Evolutionary conservation across 495 filamentous ascomycete species (phyloP).

Genomic region (Lasiosphaeria ovina): DNA sequence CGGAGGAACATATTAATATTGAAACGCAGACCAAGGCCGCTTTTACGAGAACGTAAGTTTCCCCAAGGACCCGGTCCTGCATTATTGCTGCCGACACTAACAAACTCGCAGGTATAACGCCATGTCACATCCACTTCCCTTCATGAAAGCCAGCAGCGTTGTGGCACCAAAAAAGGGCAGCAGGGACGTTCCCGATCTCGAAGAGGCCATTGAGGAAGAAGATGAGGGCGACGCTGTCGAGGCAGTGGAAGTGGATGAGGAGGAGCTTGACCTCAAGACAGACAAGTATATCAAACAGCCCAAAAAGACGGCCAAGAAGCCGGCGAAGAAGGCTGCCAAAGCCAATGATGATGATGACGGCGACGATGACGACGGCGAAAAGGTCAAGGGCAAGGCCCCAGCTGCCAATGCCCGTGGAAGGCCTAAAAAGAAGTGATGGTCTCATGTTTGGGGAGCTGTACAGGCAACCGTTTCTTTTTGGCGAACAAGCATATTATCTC

Average conservation of each 20-base stretch:
- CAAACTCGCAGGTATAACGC: constrained; percentile 66
- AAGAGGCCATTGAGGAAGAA: constrained; percentile 92
- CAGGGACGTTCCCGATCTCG: constrained; percentile 86
- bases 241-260: constrained; percentile 59
- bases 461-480: background rate
- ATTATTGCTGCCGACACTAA: constrained; percentile 15
- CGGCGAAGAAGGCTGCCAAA: constrained; percentile 40
- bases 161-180: constrained; percentile 63
- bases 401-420: constrained; percentile 22
- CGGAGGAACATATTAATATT: constrained; percentile 68
- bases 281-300: constrained; percentile 95
- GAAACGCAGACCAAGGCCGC: constrained; percentile 80
- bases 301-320: constrained; percentile 63
- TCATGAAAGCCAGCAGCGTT: constrained; percentile 87
- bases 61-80: background rate
- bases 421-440: constrained; percentile 22
- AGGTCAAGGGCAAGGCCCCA: constrained; percentile 18
- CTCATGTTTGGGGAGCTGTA: background rate
- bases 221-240: constrained; percentile 70
- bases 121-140: constrained; percentile 84
- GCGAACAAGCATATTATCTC: background rate
- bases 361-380: constrained; percentile 29
- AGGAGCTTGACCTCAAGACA: constrained; percentile 75
- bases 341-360: constrained; percentile 21
- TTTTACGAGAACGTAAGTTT: constrained; percentile 77